These are phyloP conservation scores for Tolypocladium tropicale DNA, from an alignment of 2,329 filamentous ascomycete species.

Conservation along the genomic window DNA sequence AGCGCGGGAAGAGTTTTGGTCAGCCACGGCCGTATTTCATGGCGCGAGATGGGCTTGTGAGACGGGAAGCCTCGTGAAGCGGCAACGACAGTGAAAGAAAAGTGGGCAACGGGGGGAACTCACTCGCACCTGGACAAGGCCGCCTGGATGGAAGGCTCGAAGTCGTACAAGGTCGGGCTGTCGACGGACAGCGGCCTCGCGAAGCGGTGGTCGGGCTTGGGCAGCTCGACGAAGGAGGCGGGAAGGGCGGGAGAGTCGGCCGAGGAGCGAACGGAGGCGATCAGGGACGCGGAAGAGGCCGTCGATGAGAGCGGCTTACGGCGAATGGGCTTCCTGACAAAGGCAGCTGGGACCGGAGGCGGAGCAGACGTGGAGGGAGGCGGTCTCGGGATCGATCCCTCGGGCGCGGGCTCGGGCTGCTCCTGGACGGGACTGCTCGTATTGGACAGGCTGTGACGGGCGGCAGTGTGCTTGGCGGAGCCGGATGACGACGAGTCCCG, in stretches of 20 bases:
- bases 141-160: constrained; percentile 23
- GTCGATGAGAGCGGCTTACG: constrained; percentile 51
- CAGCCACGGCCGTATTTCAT: constrained; percentile 8
- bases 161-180: constrained; percentile 54
- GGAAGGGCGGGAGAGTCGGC: constrained; percentile 6
- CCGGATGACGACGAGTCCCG: background rate
- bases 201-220: constrained; percentile 42
- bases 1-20: constrained; percentile 13
- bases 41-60: background rate
- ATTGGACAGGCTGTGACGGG: background rate
- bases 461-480: background rate
- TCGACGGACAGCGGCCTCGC: constrained; percentile 46
- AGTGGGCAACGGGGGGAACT: constrained; percentile 10
- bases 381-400: constrained; percentile 3
- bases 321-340: constrained; percentile 31
- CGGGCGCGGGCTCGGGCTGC: background rate
- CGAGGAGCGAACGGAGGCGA: constrained; percentile 26
- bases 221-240: constrained; percentile 26
- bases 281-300: constrained; percentile 34
- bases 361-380: constrained; percentile 7
- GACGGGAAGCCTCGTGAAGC: background rate
- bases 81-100: background rate
- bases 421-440: background rate
- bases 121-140: constrained; percentile 13
- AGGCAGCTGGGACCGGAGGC: constrained; percentile 7